Evolutionary conservation across 768 basidiomycete genomes (phyloP), one percentile per base, ranked within the genome.

Genomic region (Clitopilus hobsonii): DNA sequence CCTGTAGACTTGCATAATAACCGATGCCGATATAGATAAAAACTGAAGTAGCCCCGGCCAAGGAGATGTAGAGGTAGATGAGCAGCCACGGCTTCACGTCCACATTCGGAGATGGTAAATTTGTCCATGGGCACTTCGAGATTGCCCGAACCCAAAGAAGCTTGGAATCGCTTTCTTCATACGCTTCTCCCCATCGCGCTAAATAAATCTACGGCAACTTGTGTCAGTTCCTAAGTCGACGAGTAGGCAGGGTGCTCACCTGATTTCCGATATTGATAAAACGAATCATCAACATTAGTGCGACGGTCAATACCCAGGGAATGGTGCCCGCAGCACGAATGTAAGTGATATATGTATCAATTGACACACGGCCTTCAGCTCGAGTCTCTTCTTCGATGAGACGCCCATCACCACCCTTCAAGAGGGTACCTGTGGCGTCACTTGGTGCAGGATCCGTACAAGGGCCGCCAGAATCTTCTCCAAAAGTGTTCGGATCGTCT

Each of bases 161-260:
- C 2, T 57, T 36, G 20, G 55, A 59, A 61, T 62, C 61, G 11
- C 67, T 62, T 47, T 69, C 58, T 65, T 79, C 68, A 57, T 87
- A 88, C 11, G 86, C 85, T 63, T 86, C 84, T 8, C 85, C 82
- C 86, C 86, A 89, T 30, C 71, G 73, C 4, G 86, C 83, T 18
- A 89, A 71, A 65, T 84, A 89, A 22, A 87, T 72, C 84, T 88
- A 55, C 18, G 47, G 23, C 22, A 8, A 30, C n/a, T n/a, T n/a
- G 6, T 51, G 25, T 50, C 51, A 48, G 53, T 36, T 60, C 18
- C 18, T 22, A 18, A 6, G 18, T 47, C 16, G 29, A 2, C 13
- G 22, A 7, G n/a, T 24, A 11, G 2, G 45, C 20, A 48, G 18
- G n/a, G 24, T 1, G 57, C 66, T 57, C 59, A 84, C 85, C 72